Evolutionary conservation across 305 asterid genomes (phyloP).

Genomic region (Rubia balearica): DNA sequence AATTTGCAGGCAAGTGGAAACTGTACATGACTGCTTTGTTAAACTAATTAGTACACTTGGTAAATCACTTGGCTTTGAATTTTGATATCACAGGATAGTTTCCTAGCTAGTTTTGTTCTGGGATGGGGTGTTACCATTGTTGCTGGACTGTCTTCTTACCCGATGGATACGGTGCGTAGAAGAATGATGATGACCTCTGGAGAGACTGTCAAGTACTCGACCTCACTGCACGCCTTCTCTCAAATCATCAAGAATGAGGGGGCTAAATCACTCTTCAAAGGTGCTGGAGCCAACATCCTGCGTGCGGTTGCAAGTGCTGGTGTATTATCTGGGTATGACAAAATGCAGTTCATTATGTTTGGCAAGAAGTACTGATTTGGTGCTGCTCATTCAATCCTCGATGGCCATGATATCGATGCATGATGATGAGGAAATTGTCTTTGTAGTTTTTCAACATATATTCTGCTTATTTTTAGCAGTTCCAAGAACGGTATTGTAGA

Average conservation of each 20-base stretch:
- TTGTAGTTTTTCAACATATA: too few species aligned
- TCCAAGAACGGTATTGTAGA: too few species aligned
- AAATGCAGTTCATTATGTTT: conserved; percentile 24
- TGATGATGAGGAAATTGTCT: too few species aligned
- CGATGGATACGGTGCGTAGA: conserved; percentile 29
- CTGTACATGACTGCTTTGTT: too few species aligned
- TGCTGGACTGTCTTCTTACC: conserved; percentile 35
- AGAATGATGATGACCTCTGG: conserved; percentile 34
- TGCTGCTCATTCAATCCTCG: too few species aligned
- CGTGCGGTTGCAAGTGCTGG: conserved; percentile 35
- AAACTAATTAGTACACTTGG: too few species aligned
- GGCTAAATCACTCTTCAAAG: conserved; percentile 24
- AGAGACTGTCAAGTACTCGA: conserved; percentile 25
- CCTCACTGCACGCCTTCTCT: conserved; percentile 24
- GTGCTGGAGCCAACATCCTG: conserved; percentile 31
- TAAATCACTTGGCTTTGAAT: too few species aligned
- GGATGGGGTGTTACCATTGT: conserved; percentile 37
- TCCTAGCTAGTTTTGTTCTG: conserved; percentile 33
- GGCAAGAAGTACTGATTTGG: conserved; percentile 34
- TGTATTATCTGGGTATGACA: conserved; percentile 30
- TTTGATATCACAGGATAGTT: conserved; percentile 36
- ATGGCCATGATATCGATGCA: too few species aligned
- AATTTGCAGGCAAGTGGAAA: conserved; percentile 26
- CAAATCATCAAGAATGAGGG: conserved; percentile 31
- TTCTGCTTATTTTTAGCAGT: too few species aligned